Evolutionary conservation across 106 monocot species (phyloP).

Genomic region (Vanilla planifolia): DNA sequence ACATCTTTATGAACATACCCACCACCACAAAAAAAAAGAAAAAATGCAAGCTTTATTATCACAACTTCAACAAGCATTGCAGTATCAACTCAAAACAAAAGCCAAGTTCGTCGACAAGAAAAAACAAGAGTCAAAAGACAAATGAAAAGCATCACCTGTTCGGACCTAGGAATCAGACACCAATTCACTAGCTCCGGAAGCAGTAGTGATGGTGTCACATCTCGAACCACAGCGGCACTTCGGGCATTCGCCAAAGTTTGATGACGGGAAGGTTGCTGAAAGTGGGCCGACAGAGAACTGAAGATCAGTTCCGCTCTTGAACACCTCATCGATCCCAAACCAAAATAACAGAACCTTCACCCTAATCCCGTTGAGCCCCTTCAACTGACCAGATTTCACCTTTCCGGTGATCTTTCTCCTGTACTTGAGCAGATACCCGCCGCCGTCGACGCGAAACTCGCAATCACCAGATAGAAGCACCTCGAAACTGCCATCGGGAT

Average conservation of each 20-base stretch:
- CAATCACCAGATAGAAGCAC: conserved; percentile 25
- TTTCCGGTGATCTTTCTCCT: conserved; percentile 35
- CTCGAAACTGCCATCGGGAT: conserved; percentile 28
- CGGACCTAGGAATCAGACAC: background rate
- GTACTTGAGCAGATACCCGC: conserved; percentile 42
- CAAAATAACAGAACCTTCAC: conserved; percentile 68
- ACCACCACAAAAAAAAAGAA: too few species aligned
- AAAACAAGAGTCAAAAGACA: background rate
- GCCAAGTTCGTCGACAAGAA: background rate
- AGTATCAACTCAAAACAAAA: background rate
- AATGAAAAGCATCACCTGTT: background rate
- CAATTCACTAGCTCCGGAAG: background rate
- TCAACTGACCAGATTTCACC: conserved; percentile 27
- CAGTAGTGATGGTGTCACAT: conserved; percentile 11
- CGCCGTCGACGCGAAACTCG: conserved; percentile 16
- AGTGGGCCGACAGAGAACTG: conserved; percentile 57
- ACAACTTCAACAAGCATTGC: too few species aligned
- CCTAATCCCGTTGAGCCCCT: conserved; percentile 41
- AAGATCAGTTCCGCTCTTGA: conserved; percentile 28
- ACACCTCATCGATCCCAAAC: conserved; percentile 49
- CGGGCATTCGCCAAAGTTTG: conserved; percentile 68
- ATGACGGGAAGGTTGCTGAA: conserved; percentile 38
- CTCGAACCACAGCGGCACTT: conserved; percentile 42
- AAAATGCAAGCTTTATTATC: too few species aligned
- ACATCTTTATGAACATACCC: too few species aligned